Evolutionary conservation across 805 yeast genomes (phyloP).

Genomic region (Yamadazyma kitorensis): DNA sequence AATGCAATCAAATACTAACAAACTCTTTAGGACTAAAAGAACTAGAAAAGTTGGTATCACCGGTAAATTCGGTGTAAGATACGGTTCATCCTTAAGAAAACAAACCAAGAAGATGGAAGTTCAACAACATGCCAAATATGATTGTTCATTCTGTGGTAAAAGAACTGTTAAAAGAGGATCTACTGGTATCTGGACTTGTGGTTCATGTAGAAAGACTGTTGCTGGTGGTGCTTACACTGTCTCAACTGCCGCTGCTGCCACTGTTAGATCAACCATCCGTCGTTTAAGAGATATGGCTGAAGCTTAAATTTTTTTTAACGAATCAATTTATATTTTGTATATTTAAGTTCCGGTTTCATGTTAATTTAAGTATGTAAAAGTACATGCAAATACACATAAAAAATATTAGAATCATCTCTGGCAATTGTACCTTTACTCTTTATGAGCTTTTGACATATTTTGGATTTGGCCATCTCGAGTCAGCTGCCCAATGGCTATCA

Average conservation of each 20-base stretch:
- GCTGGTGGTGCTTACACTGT: slow-evolving; percentile 99
- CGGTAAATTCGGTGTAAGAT: slow-evolving; percentile 99
- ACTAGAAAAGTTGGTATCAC: slow-evolving; percentile 99
- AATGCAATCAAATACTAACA: slow-evolving; percentile 48
- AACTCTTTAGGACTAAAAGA: slow-evolving; percentile 87
- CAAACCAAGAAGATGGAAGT: slow-evolving; percentile 99
- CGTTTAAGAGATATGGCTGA: slow-evolving; percentile 99
- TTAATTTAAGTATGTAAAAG: no score
- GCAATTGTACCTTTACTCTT: no score
- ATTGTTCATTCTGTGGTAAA: slow-evolving; percentile 99
- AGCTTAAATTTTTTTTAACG: slow-evolving; percentile 59
- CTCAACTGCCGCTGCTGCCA: slow-evolving; percentile 99
- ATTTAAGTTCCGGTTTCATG: slow-evolving; percentile 20
- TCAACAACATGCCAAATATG: slow-evolving; percentile 98
- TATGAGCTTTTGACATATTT: no score
- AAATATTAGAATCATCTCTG: no score
- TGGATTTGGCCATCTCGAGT: no score
- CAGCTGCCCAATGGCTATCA: no score
- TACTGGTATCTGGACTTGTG: slow-evolving; percentile 98
- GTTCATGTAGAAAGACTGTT: slow-evolving; percentile 90
- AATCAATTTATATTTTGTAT: slow-evolving; percentile 18
- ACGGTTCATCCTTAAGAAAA: slow-evolving; percentile 99
- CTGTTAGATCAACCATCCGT: slow-evolving; percentile 99
- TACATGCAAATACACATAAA: slow-evolving; percentile 9
- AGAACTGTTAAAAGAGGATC: slow-evolving; percentile 96